Evolutionary conservation across 805 yeast species (phyloP).

Genomic region (Candida insectorum): DNA sequence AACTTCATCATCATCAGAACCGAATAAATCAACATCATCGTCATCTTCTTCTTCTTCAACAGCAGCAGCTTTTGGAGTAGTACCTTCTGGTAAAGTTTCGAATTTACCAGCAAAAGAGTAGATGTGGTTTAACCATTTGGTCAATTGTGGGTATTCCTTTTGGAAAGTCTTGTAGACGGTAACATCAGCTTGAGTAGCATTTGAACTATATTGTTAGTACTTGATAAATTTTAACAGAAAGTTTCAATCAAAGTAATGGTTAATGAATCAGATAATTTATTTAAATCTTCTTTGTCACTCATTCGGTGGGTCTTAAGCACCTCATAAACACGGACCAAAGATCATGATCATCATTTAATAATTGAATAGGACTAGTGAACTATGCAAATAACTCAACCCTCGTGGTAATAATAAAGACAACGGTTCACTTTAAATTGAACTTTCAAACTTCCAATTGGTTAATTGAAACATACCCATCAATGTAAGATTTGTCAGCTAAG

Average conservation of each 20-base stretch:
- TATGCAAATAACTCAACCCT: too few relatives aligned
- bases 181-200: conserved; percentile 96
- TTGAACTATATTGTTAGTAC: conserved; percentile 51
- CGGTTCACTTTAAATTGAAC: too few relatives aligned
- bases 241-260: neutral
- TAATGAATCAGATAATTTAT: conserved; percentile 21
- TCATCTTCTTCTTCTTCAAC: conserved; percentile 79
- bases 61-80: conserved; percentile 55
- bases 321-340: conserved; percentile 97
- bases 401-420: neutral
- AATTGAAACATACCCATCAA: conserved; percentile 78
- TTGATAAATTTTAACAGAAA: neutral
- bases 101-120: conserved; percentile 89
- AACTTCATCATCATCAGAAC: conserved; percentile 89
- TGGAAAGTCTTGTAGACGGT: conserved; percentile 92
- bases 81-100: conserved; percentile 75
- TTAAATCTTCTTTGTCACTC: conserved; percentile 66
- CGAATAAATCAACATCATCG: conserved; percentile 89
- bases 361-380: neutral
- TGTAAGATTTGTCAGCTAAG: conserved; percentile 91
- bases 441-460: neutral
- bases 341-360: conserved; percentile 58
- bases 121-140: conserved; percentile 99
- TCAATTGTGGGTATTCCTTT: conserved; percentile 83
- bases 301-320: conserved; percentile 94